Percentiles rank a stretch among this genome's conserved stretches.
Evolutionary conservation across 2,329 filamentous ascomycete species (phyloP).

Genomic region (Clonostachys rosea): DNA sequence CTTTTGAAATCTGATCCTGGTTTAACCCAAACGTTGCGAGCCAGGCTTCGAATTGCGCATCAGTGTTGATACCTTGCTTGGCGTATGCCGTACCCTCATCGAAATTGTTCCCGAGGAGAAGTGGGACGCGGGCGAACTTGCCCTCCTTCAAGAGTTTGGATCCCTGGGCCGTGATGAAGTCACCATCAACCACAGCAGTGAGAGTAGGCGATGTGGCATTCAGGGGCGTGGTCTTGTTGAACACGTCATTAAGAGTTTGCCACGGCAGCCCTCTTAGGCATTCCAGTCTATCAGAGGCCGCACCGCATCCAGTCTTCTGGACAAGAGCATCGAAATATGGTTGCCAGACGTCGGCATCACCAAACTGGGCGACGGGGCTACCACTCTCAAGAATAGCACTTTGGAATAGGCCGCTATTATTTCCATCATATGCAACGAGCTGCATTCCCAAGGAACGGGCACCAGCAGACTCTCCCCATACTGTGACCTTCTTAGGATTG

Average conservation of each 20-base stretch:
- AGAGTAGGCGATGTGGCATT: conserved; percentile 26
- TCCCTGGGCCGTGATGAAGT: conserved; percentile 40
- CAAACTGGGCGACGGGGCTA: conserved; percentile 8
- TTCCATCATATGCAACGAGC: conserved; percentile 48
- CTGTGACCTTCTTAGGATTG: conserved; percentile 18
- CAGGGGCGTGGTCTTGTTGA: conserved; percentile 21
- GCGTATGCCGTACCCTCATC: conserved; percentile 40
- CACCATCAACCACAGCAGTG: conserved; percentile 39
- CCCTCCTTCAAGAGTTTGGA: conserved; percentile 34
- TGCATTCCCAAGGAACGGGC: conserved; percentile 34
- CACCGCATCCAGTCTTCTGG: conserved; percentile 16
- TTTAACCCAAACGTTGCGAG: conserved; percentile 41
- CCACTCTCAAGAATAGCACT: conserved; percentile 50
- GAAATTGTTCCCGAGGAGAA: conserved; percentile 41
- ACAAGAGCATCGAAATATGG: not conserved
- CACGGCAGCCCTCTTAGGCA: conserved; percentile 25
- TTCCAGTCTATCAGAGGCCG: conserved; percentile 22
- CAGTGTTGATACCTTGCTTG: conserved; percentile 30
- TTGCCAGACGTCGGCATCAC: conserved; percentile 4
- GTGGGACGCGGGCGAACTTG: conserved; percentile 35
- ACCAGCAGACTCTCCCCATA: conserved; percentile 22
- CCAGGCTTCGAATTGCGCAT: conserved; percentile 24
- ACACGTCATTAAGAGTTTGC: not conserved
- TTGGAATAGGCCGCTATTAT: conserved; percentile 49
- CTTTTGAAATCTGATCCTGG: conserved; percentile 30